These are phyloP conservation scores for Cladosporium sp. DNA, from an alignment of 2,329 filamentous ascomycete genomes.

Conservation along the genomic window DNA sequence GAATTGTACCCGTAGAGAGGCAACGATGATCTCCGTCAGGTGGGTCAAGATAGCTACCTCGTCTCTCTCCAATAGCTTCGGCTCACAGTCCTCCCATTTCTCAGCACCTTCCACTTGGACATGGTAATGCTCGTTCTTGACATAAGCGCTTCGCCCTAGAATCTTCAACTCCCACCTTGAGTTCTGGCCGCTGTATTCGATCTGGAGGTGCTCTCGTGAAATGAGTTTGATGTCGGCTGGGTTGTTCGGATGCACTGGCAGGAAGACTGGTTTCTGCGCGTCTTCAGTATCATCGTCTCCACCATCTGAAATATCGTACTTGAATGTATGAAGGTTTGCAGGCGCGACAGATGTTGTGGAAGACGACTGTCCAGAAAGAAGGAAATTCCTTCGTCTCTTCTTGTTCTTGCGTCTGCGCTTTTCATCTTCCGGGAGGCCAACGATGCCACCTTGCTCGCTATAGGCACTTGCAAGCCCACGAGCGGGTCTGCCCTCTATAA, in stretches of 20 bases:
- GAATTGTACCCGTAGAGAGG: slow-evolving; percentile 68
- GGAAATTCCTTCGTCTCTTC: slow-evolving; percentile 13
- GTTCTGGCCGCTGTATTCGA: slow-evolving; percentile 65
- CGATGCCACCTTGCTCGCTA: slow-evolving; percentile 36
- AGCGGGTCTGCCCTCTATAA: slow-evolving; percentile 33
- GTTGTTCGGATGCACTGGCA: slow-evolving; percentile 71
- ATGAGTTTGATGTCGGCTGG: slow-evolving; percentile 69
- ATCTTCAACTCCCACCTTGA: slow-evolving; percentile 66
- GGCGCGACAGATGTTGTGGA: slow-evolving; percentile 51
- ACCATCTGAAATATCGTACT: slow-evolving; percentile 26
- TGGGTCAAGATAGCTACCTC: slow-evolving; percentile 61
- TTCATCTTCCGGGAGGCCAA: slow-evolving; percentile 57
- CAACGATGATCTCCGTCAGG: slow-evolving; percentile 69
- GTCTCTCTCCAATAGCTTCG: slow-evolving; percentile 36
- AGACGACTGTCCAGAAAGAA: slow-evolving; percentile 39
- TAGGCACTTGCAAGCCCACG: slow-evolving; percentile 32
- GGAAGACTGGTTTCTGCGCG: slow-evolving; percentile 54
- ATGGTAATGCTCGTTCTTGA: slow-evolving; percentile 52
- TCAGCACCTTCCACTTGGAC: slow-evolving; percentile 27
- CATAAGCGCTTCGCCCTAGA: slow-evolving; percentile 69
- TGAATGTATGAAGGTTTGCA: slow-evolving; percentile 23
- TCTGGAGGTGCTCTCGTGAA: slow-evolving; percentile 71
- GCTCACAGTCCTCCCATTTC: slow-evolving; percentile 14
- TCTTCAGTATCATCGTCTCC: slow-evolving; percentile 38
- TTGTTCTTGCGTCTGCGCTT: slow-evolving; percentile 17